Evolutionary conservation across 139 green algal species (phyloP).

Genomic region (Dunaliella sp.): DNA sequence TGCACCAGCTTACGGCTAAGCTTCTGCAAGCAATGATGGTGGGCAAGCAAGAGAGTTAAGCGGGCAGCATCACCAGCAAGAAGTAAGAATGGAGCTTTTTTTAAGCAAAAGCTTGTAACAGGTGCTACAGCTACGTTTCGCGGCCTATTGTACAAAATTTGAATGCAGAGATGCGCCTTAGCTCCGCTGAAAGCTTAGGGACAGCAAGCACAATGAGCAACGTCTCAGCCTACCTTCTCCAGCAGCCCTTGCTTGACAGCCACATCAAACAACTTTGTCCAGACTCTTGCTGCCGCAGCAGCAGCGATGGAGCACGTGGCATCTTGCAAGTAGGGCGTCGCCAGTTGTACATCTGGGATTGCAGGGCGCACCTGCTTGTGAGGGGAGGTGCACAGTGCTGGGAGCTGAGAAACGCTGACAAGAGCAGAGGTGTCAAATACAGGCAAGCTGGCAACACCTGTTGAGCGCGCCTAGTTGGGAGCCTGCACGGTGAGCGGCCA

Average conservation of each 20-base stretch:
- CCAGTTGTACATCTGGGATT: background rate
- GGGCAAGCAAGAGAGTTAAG: background rate
- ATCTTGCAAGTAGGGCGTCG: background rate
- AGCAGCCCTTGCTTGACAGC: conserved; percentile 48
- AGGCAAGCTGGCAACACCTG: too few species aligned
- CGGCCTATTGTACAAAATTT: background rate
- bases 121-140: background rate
- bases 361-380: too few species aligned
- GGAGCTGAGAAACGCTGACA: too few species aligned
- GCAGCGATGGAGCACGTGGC: conserved; percentile 1
- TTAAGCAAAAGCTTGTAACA: background rate
- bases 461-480: too few species aligned
- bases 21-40: conserved; percentile 54
- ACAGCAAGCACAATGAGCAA: too few species aligned
- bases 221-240: conserved; percentile 53
- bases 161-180: too few species aligned
- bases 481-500: too few species aligned
- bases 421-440: too few species aligned
- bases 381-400: too few species aligned
- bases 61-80: background rate
- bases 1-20: conserved; percentile 93
- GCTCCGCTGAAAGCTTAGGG: too few species aligned
- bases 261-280: conserved; percentile 69
- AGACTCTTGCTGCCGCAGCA: conserved; percentile 34
- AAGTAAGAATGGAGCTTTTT: background rate